phyloP scores from a whole-genome alignment of 2,329 filamentous ascomycete genomes.

The Mycosphaerella sp. region DNA sequence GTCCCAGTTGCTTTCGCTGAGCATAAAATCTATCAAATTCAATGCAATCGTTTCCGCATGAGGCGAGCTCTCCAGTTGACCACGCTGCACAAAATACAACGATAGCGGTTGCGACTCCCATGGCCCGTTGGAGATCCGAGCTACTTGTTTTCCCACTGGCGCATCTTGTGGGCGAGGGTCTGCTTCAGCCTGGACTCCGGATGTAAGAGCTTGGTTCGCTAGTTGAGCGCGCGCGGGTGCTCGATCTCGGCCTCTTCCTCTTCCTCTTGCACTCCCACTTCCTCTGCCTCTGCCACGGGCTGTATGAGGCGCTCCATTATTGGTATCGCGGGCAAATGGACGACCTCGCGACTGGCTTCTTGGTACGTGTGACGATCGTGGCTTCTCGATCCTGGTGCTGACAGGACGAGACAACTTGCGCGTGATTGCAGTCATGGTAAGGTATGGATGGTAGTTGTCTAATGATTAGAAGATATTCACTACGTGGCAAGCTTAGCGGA shows the following conservation, averaged over 20 bases:
- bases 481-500: not conserved
- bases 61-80: constrained; percentile 7
- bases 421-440: not conserved
- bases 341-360: not conserved
- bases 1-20: constrained; percentile 17
- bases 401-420: not conserved
- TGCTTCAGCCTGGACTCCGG: too few relatives aligned
- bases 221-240: not conserved
- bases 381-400: not conserved
- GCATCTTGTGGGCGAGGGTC: too few relatives aligned
- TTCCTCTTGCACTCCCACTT: not conserved
- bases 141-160: constrained; percentile 1
- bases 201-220: not conserved
- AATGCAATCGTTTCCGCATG: constrained; percentile 17
- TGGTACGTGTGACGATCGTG: not conserved
- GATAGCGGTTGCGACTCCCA: constrained; percentile 9
- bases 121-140: constrained; percentile 11
- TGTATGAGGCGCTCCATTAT: not conserved
- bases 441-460: not conserved
- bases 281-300: not conserved
- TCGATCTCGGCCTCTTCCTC: not conserved
- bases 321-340: not conserved
- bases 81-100: constrained; percentile 16
- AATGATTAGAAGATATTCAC: not conserved
- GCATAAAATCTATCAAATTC: constrained; percentile 20